Percentiles rank a stretch among this genome's conserved stretches.
Evolutionary conservation across 441 rosid genomes (phyloP).

Genomic region (Populus hybrid): DNA sequence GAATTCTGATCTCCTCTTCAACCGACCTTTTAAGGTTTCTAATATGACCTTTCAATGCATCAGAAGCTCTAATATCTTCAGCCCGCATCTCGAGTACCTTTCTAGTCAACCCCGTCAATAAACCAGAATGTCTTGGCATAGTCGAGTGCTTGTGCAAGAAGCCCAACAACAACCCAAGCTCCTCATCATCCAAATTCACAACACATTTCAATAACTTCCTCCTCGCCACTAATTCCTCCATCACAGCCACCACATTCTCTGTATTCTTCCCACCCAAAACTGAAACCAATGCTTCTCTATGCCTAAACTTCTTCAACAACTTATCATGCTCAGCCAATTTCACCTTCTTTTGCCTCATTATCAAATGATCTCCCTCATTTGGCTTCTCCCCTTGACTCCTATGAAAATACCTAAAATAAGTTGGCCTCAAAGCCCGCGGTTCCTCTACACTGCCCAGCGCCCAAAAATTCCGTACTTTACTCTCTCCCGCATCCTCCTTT

Average conservation of each 20-base stretch:
- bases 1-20: slow-evolving; percentile 83
- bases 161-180: slow-evolving; percentile 58
- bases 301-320: slow-evolving; percentile 84
- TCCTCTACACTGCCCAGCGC: slow-evolving; percentile 39
- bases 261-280: slow-evolving; percentile 62
- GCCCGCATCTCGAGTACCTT: slow-evolving; percentile 70
- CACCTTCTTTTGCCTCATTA: slow-evolving; percentile 63
- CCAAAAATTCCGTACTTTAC: slow-evolving; percentile 29
- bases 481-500: slow-evolving; percentile 42
- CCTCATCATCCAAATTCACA: slow-evolving; percentile 56
- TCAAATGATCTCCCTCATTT: slow-evolving; percentile 53
- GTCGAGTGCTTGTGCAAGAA: slow-evolving; percentile 76
- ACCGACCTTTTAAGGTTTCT: slow-evolving; percentile 74
- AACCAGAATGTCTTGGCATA: slow-evolving; percentile 57
- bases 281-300: slow-evolving; percentile 71
- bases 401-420: slow-evolving; percentile 68
- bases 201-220: slow-evolving; percentile 73
- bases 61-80: slow-evolving; percentile 61
- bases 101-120: slow-evolving; percentile 68
- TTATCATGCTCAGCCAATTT: slow-evolving; percentile 77
- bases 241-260: slow-evolving; percentile 72
- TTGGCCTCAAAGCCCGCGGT: slow-evolving; percentile 47
- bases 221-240: slow-evolving; percentile 88
- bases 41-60: slow-evolving; percentile 48
- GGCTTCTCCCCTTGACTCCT: slow-evolving; percentile 86